Base-by-base conservation (phyloP, 2,329 filamentous ascomycete genomes). In the Penicillium sp. region DNA sequence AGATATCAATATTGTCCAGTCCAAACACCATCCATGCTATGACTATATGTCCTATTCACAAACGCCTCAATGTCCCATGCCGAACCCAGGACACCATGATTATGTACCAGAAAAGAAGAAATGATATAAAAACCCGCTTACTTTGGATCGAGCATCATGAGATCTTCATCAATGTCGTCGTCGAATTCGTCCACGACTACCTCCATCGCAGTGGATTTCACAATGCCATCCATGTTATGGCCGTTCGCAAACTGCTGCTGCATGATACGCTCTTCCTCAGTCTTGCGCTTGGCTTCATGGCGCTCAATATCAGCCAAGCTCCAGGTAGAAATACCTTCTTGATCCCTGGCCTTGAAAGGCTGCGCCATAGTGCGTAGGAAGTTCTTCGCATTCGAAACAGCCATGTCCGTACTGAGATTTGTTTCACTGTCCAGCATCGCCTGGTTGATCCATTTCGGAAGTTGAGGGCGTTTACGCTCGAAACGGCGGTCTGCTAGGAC, bases 391-490 rank as follows among this genome's bases (percentile, higher is more conserved):
- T 85, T 88, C 55, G 91, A 90, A 19, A 96, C 89, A 0, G 93
- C 91, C 87, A 98, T 96, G 70, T 99, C 95, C 0, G 95, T 96
- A 69, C 90, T 96, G 59, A 99, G 81, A 66, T 96, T 97, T 11
- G 89, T 87, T 64, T 96, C 92, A 22, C 88, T 88, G 49, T 96
- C 92, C 31, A 90, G 80, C 58, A 99, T 82, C 3, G 90, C 92
- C 70, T 96, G 90, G 61, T 88, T 90, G 70, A 99, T 99, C 95
- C 95, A 99, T 72, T 96, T 96, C 11, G 95, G 95, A 27, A 99
- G 81, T 76, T 99, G 96, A 3, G 76, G 82, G 37, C 92, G 84
- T 77, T 98, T 98, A 79, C 95, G 96, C 72, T 91, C 88, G 75
- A 97, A 99, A 19, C 95, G 86, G 43, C 91, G 88, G 73, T 99